Evolutionary conservation across 139 green algal genomes (phyloP), one percentile per base, ranked within the genome.

Genomic region (Dunaliella primolecta): DNA sequence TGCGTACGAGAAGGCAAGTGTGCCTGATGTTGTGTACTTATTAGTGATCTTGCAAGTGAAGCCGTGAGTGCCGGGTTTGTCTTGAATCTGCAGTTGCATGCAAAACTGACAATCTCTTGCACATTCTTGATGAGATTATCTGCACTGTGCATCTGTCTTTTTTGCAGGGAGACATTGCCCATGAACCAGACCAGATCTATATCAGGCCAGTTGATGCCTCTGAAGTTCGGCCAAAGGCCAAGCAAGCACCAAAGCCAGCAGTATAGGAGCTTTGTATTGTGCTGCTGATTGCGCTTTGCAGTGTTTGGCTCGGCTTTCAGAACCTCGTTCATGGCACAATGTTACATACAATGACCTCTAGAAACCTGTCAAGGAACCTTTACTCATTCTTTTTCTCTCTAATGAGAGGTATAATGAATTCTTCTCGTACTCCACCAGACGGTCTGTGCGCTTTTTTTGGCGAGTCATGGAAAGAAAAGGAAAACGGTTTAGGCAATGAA

Each of bases 161-260:
- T 15, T 15, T 64, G 46, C 36, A 83, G 80, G 84, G 82, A 72
- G 85, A 84, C 57, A 75, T 80, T 1, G 74, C 82, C 27, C 75
- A 84, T 75, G 81, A 91, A 0, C 37, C 78, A 0, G 95, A 98
- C 78, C 56, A 84, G 29, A 94, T 98, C 46, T 98, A 91, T 81
- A 78, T 98, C 0, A 84, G 95, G 27, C 80, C 75, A 0, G 86
- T 97, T n/a, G 31, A 87, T 7, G 94, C 96, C 23, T 84, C 83
- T 15, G 95, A 98, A 84, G 93, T 97, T 21, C 89, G 85, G 84
- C 94, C 95, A 24, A 96, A 96, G 86, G 36, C 46, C 2, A 82
- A 82, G 77, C 2, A 25, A 15, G 46, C 46, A 7, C 46, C 46
- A 25, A 64, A 64, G 46, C n/a, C n/a, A n/a, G n/a, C n/a, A n/a